These are phyloP conservation scores for Ruellia speciosa DNA, from an alignment of 305 asterid species.

Conservation along the genomic window DNA sequence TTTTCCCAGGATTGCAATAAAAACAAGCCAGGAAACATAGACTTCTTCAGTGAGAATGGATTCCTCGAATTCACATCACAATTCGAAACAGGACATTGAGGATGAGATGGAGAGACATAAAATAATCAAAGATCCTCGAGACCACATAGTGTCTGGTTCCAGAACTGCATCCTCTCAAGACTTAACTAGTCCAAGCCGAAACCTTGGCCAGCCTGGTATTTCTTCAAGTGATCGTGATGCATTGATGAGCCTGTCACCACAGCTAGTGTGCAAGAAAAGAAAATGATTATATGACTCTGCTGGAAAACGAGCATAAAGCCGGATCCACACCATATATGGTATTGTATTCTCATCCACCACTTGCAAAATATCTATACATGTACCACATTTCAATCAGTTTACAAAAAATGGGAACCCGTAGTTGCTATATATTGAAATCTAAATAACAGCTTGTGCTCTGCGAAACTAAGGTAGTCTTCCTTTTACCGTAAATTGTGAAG, in stretches of 20 bases:
- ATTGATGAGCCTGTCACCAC: constrained; percentile 20
- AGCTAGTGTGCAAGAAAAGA: too few relatives aligned
- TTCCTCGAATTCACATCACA: constrained; percentile 43
- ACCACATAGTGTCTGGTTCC: constrained; percentile 64
- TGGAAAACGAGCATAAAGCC: too few relatives aligned
- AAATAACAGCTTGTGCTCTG: too few relatives aligned
- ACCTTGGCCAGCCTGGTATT: constrained; percentile 30
- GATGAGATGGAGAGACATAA: constrained; percentile 76
- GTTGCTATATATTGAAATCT: too few relatives aligned
- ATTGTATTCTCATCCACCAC: too few relatives aligned
- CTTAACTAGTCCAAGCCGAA: constrained; percentile 29
- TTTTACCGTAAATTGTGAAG: too few relatives aligned
- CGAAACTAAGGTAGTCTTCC: too few relatives aligned
- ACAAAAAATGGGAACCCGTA: too few relatives aligned
- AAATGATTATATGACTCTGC: too few relatives aligned
- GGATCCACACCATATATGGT: too few relatives aligned
- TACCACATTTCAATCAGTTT: too few relatives aligned
- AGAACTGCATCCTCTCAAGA: constrained; percentile 43
- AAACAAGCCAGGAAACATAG: constrained; percentile 30
- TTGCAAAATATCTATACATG: too few relatives aligned
- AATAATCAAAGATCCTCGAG: constrained; percentile 78
- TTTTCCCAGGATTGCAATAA: constrained; percentile 42
- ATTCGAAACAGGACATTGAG: constrained; percentile 43
- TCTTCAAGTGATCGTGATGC: constrained; percentile 37
- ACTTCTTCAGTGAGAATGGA: constrained; percentile 28